Percentiles rank a stretch among this genome's conserved stretches.
Evolutionary conservation across 1,284 basidiomycete species (phyloP).

Genomic region (Volvariella volvacea): DNA sequence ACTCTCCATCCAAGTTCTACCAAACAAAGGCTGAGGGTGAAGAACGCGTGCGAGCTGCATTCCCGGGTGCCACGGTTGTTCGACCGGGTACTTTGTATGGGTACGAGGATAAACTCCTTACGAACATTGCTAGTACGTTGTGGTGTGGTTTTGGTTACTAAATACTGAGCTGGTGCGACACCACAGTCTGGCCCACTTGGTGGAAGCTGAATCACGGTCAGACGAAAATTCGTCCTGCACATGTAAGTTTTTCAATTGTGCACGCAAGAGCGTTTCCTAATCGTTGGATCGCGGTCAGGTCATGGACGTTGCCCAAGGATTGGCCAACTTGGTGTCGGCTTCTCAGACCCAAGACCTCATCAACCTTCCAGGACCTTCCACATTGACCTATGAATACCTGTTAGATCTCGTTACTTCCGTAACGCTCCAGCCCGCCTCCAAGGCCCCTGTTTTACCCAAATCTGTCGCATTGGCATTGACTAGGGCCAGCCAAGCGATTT

Average conservation of each 20-base stretch:
- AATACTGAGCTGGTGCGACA: conserved; percentile 9
- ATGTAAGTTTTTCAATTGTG: conserved; percentile 52
- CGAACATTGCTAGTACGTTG: conserved; percentile 82
- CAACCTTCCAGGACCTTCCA: conserved; percentile 85
- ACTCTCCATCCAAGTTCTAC: conserved; percentile 83
- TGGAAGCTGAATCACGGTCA: conserved; percentile 89
- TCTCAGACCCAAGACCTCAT: conserved; percentile 64
- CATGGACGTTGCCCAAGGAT: conserved; percentile 89
- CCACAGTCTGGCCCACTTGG: conserved; percentile 84
- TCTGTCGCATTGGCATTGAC: conserved; percentile 63
- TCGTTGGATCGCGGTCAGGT: conserved; percentile 46
- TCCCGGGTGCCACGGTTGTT: conserved; percentile 87
- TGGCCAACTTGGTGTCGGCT: conserved; percentile 71
- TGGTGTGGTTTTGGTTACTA: conserved; percentile 13
- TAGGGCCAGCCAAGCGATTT: conserved; percentile 64
- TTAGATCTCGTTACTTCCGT: conserved; percentile 78
- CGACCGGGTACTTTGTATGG: conserved; percentile 86
- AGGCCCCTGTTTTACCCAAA: conserved; percentile 76
- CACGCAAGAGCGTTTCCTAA: no score
- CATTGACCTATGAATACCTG: conserved; percentile 82
- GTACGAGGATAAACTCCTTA: conserved; percentile 91
- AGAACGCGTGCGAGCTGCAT: conserved; percentile 78
- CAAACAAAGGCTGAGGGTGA: conserved; percentile 90
- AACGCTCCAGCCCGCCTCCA: conserved; percentile 67
- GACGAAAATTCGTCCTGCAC: conserved; percentile 86